Conservation (phyloP, 2,329 filamentous ascomycete genomes). For the Phoma sp. region DNA sequence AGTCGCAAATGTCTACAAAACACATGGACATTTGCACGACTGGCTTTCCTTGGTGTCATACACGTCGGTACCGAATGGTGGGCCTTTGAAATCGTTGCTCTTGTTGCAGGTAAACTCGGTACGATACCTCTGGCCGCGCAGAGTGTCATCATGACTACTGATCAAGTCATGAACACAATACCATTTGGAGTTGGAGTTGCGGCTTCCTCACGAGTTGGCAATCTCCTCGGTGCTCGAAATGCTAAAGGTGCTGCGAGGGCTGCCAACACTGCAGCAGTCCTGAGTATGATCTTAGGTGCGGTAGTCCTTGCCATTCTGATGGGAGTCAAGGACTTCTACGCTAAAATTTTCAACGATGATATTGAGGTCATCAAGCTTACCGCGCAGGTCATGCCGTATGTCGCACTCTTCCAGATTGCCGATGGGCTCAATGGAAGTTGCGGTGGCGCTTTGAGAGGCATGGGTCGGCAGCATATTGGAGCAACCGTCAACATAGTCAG, state of each 20-base stretch:
- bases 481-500: constrained; percentile 80
- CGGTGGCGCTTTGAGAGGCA: constrained; percentile 79
- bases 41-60: constrained; percentile 77
- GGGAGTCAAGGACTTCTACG: constrained; percentile 74
- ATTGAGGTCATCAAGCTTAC: constrained; percentile 73
- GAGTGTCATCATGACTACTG: constrained; percentile 87
- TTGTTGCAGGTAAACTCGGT: constrained; percentile 80
- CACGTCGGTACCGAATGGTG: constrained; percentile 94
- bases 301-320: constrained; percentile 73
- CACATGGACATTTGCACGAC: constrained; percentile 71
- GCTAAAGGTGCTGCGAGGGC: constrained; percentile 70
- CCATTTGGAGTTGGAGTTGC: constrained; percentile 88
- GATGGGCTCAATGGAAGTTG: constrained; percentile 87
- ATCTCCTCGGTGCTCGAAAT: constrained; percentile 74
- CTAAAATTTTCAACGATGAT: constrained; percentile 82
- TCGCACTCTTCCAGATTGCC: constrained; percentile 88
- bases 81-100: constrained; percentile 89
- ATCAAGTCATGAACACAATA: constrained; percentile 84
- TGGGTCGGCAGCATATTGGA: constrained; percentile 86
- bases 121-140: constrained; percentile 81
- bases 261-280: constrained; percentile 75
- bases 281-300: constrained; percentile 72
- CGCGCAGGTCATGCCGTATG: constrained; percentile 79
- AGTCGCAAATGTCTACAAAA: constrained; percentile 69
- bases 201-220: constrained; percentile 77